Evolutionary conservation across 805 yeast species (phyloP).

Genomic region (Pichia kluyveri): DNA sequence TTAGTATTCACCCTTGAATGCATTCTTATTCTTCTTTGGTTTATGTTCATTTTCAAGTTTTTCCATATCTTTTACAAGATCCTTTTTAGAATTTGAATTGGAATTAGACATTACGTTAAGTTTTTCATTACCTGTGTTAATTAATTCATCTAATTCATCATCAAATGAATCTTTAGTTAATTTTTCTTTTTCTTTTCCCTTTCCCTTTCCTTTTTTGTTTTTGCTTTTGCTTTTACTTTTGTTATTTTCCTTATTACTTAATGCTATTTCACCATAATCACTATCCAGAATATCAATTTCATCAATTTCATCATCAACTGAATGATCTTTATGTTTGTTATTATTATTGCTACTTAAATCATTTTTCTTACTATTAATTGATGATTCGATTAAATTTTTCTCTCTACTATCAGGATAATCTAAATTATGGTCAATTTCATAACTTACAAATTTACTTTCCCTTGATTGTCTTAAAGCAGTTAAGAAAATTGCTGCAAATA

Average conservation of each 20-base stretch:
- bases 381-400: conserved; percentile 1
- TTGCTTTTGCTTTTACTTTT: not conserved
- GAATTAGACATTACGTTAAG: too few relatives aligned
- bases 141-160: too few relatives aligned
- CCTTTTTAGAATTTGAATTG: not conserved
- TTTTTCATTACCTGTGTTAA: too few relatives aligned
- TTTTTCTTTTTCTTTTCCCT: too few relatives aligned
- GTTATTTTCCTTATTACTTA: not conserved
- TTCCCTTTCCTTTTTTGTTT: not conserved
- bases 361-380: not conserved
- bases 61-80: not conserved
- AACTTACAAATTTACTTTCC: conserved; percentile 1
- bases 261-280: conserved; percentile 4
- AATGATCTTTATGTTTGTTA: not conserved
- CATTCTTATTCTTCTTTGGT: not conserved
- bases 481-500: conserved; percentile 8
- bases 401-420: not conserved
- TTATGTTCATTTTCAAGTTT: not conserved
- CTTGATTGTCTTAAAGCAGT: conserved; percentile 3
- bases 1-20: not conserved
- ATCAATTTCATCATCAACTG: not conserved
- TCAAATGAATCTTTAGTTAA: too few relatives aligned
- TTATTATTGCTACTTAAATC: not conserved
- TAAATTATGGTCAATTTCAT: conserved; percentile 2
- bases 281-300: conserved; percentile 6